Percentiles rank a stretch among this genome's conserved stretches.
phyloP scores from a whole-genome alignment of 805 yeast genomes.

The Spathaspora arborariae region DNA sequence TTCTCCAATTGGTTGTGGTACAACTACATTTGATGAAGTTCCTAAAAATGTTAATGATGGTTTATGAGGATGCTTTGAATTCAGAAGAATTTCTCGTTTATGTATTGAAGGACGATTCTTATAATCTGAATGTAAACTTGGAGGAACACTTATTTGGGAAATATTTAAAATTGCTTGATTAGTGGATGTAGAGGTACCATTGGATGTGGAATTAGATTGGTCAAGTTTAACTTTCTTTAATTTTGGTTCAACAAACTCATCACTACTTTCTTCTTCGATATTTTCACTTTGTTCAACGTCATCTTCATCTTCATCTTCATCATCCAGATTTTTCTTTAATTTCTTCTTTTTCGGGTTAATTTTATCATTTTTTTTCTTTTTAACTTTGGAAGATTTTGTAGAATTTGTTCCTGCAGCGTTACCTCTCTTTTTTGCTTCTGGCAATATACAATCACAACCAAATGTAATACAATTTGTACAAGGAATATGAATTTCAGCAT shows the following conservation, averaged over 20 bases:
- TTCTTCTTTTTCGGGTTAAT: neutral
- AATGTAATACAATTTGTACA: slow-evolving; percentile 62
- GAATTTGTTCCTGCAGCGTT: slow-evolving; percentile 14
- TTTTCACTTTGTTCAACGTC: slow-evolving; percentile 13
- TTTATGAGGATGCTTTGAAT: slow-evolving; percentile 13
- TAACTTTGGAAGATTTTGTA: neutral
- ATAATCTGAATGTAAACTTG: slow-evolving; percentile 39
- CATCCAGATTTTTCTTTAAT: neutral
- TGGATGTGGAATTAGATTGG: neutral
- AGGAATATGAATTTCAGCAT: slow-evolving; percentile 52
- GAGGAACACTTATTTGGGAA: slow-evolving; percentile 39
- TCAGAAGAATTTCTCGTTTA: slow-evolving; percentile 24
- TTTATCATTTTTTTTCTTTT: neutral
- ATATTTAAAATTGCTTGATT: slow-evolving; percentile 41
- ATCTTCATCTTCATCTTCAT: neutral
- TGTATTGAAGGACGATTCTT: slow-evolving; percentile 37
- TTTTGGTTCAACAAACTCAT: neutral
- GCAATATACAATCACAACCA: slow-evolving; percentile 67
- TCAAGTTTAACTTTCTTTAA: neutral
- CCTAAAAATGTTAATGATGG: slow-evolving; percentile 50
- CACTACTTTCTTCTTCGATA: neutral
- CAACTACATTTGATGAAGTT: slow-evolving; percentile 45
- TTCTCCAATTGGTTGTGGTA: slow-evolving; percentile 45
- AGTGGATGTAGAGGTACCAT: neutral
- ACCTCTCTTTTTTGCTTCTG: slow-evolving; percentile 51